Conservation (phyloP, 495 filamentous ascomycete genomes). For the Aspergillus steynii region DNA sequence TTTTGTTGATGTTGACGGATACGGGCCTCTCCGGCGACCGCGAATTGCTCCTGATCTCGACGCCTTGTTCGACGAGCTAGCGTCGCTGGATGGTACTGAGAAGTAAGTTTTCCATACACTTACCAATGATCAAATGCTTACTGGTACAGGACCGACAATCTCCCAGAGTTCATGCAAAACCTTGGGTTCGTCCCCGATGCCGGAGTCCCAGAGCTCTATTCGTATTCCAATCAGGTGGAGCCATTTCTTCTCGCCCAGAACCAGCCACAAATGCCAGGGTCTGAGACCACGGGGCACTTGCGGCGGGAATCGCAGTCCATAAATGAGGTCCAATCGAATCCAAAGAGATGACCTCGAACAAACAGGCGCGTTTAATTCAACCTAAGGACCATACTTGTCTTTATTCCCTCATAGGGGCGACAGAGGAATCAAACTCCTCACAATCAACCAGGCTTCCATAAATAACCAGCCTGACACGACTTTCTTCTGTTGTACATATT, state of each 20-base stretch:
- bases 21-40: slow-evolving; percentile 33
- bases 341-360: slow-evolving; percentile 21
- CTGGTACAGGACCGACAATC: slow-evolving; percentile 33
- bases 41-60: slow-evolving; percentile 45
- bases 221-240: slow-evolving; percentile 40
- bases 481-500: slow-evolving; percentile 13
- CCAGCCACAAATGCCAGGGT: not conserved
- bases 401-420: no score
- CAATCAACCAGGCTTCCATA: not conserved
- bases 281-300: slow-evolving; percentile 18
- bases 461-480: not conserved
- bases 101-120: slow-evolving; percentile 23
- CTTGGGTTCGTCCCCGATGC: slow-evolving; percentile 41
- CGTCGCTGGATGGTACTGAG: slow-evolving; percentile 44
- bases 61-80: slow-evolving; percentile 44
- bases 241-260: slow-evolving; percentile 37
- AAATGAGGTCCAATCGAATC: slow-evolving; percentile 13
- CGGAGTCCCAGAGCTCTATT: slow-evolving; percentile 38
- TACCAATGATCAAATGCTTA: slow-evolving; percentile 2
- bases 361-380: no score
- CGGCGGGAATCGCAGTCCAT: slow-evolving; percentile 29
- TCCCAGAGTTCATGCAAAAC: slow-evolving; percentile 48
- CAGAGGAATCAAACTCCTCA: not conserved
- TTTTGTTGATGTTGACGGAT: slow-evolving; percentile 37
- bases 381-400: no score